Base-by-base conservation (phyloP, 2,329 filamentous ascomycete genomes). In the Aspergillus versicolor region DNA sequence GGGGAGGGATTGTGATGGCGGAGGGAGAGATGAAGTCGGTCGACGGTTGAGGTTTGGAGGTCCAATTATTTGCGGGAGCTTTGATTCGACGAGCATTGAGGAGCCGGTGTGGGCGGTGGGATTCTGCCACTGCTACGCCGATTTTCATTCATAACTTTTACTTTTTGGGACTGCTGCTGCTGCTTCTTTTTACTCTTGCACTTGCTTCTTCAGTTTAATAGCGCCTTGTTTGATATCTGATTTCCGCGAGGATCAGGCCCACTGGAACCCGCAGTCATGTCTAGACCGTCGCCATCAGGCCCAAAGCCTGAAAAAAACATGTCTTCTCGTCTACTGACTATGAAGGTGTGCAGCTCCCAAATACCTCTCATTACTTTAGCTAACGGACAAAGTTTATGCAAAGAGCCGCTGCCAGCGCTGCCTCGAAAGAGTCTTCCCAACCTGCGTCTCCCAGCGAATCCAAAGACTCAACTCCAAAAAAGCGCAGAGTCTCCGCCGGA, bases 261-360 rank as follows among this genome's bases (percentile, higher is more conserved):
- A 12, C 15, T 46, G 19, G 52, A n/a, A 41, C n/a, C 19, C 41
- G 15, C 21, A 40, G 68, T 34, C 57, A 76, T 75, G 74, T 62
- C 70, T 48, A 60, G 56, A 44, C 62, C 66, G 58, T 70, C 66
- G 47, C 81, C 82, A 73, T 74, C 81, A 65, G 75, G 81, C 59
- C 76, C 80, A 69, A 86, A 71, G 59, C 79, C 84, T 46, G 84
- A 84, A 32, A 89, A 88, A 74, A 82, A 81, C 45, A 92, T 95
- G 86, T 96, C 92, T 61, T 92, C 89, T 58, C 87, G 92, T 64
- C 87, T 97, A 47, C 82, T 95, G 70, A 92, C 90, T 38, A 97
- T 96, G 92, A 96, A 96, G 76, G 83, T 81, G 70, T 54, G 48
- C 37, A 52, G 9, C 17, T 34, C 32, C 7, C 38, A 32, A 5